phyloP scores from a whole-genome alignment of 148 eudicot genomes.

The Spergularia bocconei region DNA sequence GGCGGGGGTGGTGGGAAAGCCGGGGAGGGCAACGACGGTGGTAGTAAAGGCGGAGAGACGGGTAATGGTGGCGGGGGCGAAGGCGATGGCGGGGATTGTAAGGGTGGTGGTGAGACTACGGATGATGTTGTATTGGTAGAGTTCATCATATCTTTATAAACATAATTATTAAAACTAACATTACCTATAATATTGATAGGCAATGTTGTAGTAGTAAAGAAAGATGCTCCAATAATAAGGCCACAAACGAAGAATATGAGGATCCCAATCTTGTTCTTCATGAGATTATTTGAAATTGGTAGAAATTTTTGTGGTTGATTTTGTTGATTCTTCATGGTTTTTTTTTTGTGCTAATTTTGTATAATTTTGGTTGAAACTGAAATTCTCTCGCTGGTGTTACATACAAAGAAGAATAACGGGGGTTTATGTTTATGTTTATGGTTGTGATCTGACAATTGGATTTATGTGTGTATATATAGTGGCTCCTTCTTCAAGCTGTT shows the following conservation, averaged over 20 bases:
- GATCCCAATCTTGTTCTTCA: slow-evolving; percentile 9
- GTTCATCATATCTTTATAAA: not conserved
- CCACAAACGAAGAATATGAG: slow-evolving; percentile 23
- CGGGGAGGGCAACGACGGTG: not conserved
- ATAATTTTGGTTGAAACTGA: too few species aligned
- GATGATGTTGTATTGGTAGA: not conserved
- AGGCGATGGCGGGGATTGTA: not conserved
- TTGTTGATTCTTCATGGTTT: slow-evolving; percentile 19
- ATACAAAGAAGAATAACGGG: too few species aligned
- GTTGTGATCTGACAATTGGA: too few species aligned
- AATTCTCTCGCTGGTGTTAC: too few species aligned
- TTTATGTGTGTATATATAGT: too few species aligned
- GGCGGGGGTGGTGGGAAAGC: not conserved
- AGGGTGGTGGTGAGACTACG: not conserved
- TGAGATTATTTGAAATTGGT: slow-evolving; percentile 4
- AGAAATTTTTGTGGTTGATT: not conserved
- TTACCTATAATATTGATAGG: not conserved
- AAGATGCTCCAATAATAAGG: slow-evolving; percentile 17
- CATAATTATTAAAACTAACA: not conserved
- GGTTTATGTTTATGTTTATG: too few species aligned
- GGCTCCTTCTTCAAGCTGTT: too few species aligned
- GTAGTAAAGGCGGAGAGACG: not conserved
- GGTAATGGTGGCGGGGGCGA: not conserved
- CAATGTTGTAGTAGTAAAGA: slow-evolving; percentile 10
- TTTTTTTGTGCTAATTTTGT: not conserved